Base-by-base conservation (phyloP, 192 early-diverging fungal genomes). In the Phycomyces nitens region DNA sequence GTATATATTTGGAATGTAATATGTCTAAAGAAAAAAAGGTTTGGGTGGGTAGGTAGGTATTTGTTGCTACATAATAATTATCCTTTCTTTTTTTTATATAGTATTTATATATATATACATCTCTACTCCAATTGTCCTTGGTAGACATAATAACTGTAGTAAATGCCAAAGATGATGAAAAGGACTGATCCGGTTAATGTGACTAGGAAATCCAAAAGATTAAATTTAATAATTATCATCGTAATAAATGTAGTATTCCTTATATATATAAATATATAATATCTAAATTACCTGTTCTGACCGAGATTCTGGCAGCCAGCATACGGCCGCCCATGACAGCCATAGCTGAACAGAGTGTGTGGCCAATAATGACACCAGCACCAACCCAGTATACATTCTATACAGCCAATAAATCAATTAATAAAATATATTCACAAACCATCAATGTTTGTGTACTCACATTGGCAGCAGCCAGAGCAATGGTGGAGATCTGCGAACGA, bases 261-360 rank as follows among this genome's bases (percentile, higher is more conserved):
- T n/a, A n/a, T n/a, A n/a, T n/a, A n/a, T n/a, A n/a, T n/a, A n/a
- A n/a, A n/a, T n/a, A n/a, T n/a, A n/a, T n/a, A n/a, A n/a, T n/a
- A n/a, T n/a, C n/a, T n/a, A n/a, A n/a, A n/a, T 58, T 82, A 91
- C 89, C 84, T 80, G 85, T 93, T 55, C 87, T 86, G 14, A 97
- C 89, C 12, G 92, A 94, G 59, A 96, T 96, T 65, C 82, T 84
- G 12, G 84, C 74, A 11, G 93, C 94, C 66, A 92, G 77, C 75
- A 97, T 84, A 62, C 88, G 85, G 11, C 97, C 97, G 68, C 96
- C 96, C 29, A 98, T 71, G 5, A 99, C 97, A 2, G 97, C 97
- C 34, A 95, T 67, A 27, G 86, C 89, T 27, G 94, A 92, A 74
- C 97, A 99, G 50, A 96, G 73, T 22, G 90, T 81, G 78, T 99